These are phyloP conservation scores for Helminthosporium solani DNA, from an alignment of 2,329 filamentous ascomycete species.

Conservation along the genomic window DNA sequence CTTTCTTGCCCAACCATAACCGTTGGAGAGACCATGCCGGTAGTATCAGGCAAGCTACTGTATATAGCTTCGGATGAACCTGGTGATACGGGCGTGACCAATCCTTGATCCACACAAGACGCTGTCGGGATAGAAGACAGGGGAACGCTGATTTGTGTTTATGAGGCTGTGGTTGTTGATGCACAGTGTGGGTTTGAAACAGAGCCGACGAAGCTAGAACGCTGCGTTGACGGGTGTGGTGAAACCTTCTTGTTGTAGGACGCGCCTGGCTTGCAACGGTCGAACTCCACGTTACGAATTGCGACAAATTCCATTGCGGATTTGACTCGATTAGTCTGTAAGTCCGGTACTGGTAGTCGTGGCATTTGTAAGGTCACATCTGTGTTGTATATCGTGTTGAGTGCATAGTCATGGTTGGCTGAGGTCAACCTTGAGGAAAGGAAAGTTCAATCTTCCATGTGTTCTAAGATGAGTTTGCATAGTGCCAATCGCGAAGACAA, in stretches of 20 bases:
- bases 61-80: too few species aligned
- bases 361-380: slow-evolving; percentile 2
- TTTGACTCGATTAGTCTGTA: too few species aligned
- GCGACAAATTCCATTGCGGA: too few species aligned
- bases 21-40: too few species aligned
- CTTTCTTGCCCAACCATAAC: too few species aligned
- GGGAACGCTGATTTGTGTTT: slow-evolving; percentile 1
- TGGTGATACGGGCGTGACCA: neutral
- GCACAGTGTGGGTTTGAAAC: slow-evolving; percentile 8
- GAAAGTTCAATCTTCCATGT: slow-evolving; percentile 1
- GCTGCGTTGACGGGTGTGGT: slow-evolving; percentile 6
- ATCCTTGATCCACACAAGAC: neutral
- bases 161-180: slow-evolving; percentile 3
- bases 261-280: neutral
- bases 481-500: neutral
- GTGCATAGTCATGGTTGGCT: neutral
- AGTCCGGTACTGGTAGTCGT: neutral
- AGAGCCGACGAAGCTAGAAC: slow-evolving; percentile 2
- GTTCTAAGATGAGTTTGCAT: neutral
- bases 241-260: slow-evolving; percentile 1
- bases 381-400: too few species aligned
- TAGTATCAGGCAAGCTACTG: too few species aligned
- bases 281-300: too few species aligned
- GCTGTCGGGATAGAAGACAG: neutral
- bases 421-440: too few species aligned